A percentile compares a stretch with the other conserved stretches of the same genome.
These are phyloP conservation scores for Calcarisporium arbuscula DNA, from an alignment of 2,329 filamentous ascomycete species.

Conservation along the genomic window DNA sequence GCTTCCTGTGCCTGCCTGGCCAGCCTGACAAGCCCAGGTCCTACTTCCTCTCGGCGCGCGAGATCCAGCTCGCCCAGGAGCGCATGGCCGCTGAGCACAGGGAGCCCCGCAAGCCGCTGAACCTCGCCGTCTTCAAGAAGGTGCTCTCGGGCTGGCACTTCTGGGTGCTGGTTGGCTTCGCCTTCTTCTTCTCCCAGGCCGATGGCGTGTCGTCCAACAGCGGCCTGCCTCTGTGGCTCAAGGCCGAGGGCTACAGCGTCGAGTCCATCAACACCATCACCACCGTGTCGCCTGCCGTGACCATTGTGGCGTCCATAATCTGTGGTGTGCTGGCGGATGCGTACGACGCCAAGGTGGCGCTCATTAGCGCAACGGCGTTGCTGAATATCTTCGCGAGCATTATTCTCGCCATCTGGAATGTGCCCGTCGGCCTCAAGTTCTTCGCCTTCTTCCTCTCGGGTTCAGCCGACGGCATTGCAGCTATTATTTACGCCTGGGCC, in stretches of 20 bases:
- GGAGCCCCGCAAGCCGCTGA: constrained; percentile 20
- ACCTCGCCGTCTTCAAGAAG: constrained; percentile 13
- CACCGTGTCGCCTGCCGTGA: constrained; percentile 28
- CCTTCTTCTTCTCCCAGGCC: constrained; percentile 22
- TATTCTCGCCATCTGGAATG: constrained; percentile 26
- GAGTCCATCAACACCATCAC: constrained; percentile 45
- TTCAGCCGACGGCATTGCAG: constrained; percentile 19
- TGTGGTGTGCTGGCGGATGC: constrained; percentile 51
- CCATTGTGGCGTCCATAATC: constrained; percentile 41
- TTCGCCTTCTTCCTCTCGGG: constrained; percentile 27
- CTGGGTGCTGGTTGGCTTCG: constrained; percentile 19
- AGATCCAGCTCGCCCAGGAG: constrained; percentile 20
- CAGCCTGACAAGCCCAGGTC: constrained; percentile 20
- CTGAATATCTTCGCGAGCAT: constrained; percentile 17
- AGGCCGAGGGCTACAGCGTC: constrained; percentile 24
- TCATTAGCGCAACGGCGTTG: constrained; percentile 17
- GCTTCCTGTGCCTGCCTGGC: constrained; percentile 26
- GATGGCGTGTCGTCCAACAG: constrained; percentile 26
- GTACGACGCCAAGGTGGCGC: constrained; percentile 33
- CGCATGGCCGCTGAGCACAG: constrained; percentile 23
- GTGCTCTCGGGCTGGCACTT: constrained; percentile 24
- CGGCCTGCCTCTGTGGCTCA: constrained; percentile 26
- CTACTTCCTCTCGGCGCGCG: constrained; percentile 18
- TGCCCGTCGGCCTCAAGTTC: constrained; percentile 28
- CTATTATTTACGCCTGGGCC: constrained; percentile 36